Base-by-base conservation (phyloP, 768 basidiomycete genomes). In the Piloderma croceum region DNA sequence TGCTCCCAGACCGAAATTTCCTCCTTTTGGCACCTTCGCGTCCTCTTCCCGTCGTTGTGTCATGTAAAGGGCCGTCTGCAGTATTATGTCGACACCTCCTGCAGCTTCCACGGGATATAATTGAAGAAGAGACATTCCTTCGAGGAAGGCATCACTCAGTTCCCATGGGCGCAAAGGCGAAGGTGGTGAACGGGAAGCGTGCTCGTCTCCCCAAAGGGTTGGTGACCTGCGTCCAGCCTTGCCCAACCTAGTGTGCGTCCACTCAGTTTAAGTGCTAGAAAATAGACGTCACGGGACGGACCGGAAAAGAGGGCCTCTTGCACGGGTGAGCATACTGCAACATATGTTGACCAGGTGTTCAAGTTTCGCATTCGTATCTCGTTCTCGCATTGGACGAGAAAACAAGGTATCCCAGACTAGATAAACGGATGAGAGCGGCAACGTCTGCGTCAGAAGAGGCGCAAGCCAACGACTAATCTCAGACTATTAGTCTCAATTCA, bases 381-480 rank as follows among this genome's bases (percentile, higher is more conserved):
- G 73, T 32, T 74, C 69, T 48, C 77, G 66, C 62, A 69, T 67
- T 1, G 74, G 72, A 24, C 69, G 67, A 36, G 81, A 72, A 46
- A 88, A 83, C 10, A 90, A 49, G 3, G 73, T 71, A 54, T 90
- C 86, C 87, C 87, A 90, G 4, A 79, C 58, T 12, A 71, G 64
- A 13, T 83, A 61, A 7, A 83, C 64, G 6, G 76, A 71, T 1
- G 71, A 51, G 15, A 84, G 49, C 1, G 86, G 82, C n/a, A 90
- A 56, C 2, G 85, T 82, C 48, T 87, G 85, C 0, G 81, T 74
- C 17, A 89, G 60, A 6, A 90, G 51, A 9, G 84, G 74, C 10
- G 81, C 74, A 9, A 89, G 63, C 86, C 86, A 90, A 33, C 78
- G 81, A 59, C 86, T 88, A 45, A 11, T 36, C 32, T 23, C 43